Evolutionary conservation across 306 rosid genomes (phyloP).

Genomic region (Gastrolobium villosum): DNA sequence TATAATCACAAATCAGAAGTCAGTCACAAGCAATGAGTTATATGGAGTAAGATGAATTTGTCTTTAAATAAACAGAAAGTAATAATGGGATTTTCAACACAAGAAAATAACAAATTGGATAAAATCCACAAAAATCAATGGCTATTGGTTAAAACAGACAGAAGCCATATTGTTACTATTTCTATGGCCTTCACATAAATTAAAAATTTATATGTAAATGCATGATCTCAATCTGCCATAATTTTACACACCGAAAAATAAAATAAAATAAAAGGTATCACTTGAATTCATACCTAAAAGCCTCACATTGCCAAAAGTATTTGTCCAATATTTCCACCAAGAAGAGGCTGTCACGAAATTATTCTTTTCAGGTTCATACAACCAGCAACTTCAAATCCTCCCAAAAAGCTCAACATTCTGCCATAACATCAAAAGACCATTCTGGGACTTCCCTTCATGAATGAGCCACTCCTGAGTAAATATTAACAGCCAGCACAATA

Average conservation of each 20-base stretch:
- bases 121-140: slow-evolving; percentile 28
- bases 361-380: slow-evolving; percentile 27
- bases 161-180: background rate
- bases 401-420: slow-evolving; percentile 5
- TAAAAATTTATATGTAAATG: background rate
- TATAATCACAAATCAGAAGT: background rate
- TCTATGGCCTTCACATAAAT: slow-evolving; percentile 23
- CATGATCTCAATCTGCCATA: slow-evolving; percentile 24
- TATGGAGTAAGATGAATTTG: background rate
- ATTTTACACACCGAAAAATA: slow-evolving; percentile 40
- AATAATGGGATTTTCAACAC: background rate
- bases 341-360: slow-evolving; percentile 10
- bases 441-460: slow-evolving; percentile 19
- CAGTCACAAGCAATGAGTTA: background rate
- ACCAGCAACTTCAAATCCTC: slow-evolving; percentile 37
- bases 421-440: slow-evolving; percentile 3
- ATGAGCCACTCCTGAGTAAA: slow-evolving; percentile 18
- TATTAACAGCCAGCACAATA: slow-evolving; percentile 19
- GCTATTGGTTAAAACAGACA: slow-evolving; percentile 12
- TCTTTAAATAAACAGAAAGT: background rate
- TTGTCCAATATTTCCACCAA: slow-evolving; percentile 25
- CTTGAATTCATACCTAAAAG: slow-evolving; percentile 33
- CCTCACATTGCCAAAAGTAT: slow-evolving; percentile 33
- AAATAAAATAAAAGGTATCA: slow-evolving; percentile 16
- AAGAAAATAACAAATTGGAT: slow-evolving; percentile 2